Conservation (phyloP, 1,284 basidiomycete genomes). For the Ceraceosorus bombacis region DNA sequence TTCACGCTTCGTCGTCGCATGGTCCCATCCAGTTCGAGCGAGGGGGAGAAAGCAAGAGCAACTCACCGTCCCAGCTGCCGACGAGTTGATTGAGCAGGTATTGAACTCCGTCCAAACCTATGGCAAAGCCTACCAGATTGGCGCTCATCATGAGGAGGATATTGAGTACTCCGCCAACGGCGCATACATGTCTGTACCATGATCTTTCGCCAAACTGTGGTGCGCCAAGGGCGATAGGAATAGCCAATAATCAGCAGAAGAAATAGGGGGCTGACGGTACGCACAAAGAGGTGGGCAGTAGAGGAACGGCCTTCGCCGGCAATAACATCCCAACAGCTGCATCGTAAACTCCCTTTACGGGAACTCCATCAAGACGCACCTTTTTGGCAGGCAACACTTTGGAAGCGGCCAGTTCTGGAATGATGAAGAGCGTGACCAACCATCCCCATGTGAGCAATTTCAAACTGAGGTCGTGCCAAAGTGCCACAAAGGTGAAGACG, state of each 20-base stretch:
- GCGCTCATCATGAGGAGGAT: slow-evolving; percentile 84
- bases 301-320: background rate
- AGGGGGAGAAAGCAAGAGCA: no score
- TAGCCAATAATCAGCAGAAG: background rate
- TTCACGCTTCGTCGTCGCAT: slow-evolving; percentile 6
- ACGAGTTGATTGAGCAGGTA: slow-evolving; percentile 65
- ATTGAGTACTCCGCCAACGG: slow-evolving; percentile 75
- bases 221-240: background rate
- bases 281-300: background rate
- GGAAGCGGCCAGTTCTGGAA: slow-evolving; percentile 70
- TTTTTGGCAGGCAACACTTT: slow-evolving; percentile 60
- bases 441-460: slow-evolving; percentile 90
- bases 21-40: no score
- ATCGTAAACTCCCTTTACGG: background rate
- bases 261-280: background rate
- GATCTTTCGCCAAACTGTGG: slow-evolving; percentile 59
- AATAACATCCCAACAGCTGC: background rate
- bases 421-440: slow-evolving; percentile 81
- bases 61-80: slow-evolving; percentile 61
- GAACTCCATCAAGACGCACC: slow-evolving; percentile 52
- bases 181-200: slow-evolving; percentile 85
- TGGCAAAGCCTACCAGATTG: slow-evolving; percentile 90
- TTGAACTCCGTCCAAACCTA: slow-evolving; percentile 73
- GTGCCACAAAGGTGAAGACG: slow-evolving; percentile 94
- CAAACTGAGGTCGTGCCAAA: slow-evolving; percentile 94